phyloP scores from a whole-genome alignment of 148 eudicot species.

The Vaccinium vitisidaea region DNA sequence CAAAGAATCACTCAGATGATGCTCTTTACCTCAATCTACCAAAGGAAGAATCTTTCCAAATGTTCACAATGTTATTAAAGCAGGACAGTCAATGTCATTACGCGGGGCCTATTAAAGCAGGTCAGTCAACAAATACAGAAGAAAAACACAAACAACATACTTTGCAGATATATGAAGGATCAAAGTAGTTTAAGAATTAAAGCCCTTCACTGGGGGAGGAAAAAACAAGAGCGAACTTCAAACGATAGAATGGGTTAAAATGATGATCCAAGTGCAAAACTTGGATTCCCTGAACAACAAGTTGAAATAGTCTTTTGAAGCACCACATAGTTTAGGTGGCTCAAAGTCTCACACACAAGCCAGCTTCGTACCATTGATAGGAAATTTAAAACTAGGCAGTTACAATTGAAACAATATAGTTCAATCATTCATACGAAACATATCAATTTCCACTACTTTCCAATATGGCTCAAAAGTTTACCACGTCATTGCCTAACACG shows the following conservation, averaged over 20 bases:
- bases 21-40: not conserved
- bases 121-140: not conserved
- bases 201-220: not conserved
- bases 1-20: not conserved
- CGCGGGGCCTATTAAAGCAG: not conserved
- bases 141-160: not conserved
- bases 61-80: not conserved
- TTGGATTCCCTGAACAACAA: not conserved
- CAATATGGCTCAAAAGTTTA: no score
- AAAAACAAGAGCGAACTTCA: not conserved
- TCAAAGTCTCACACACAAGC: not conserved
- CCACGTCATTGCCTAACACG: not conserved
- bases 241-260: not conserved
- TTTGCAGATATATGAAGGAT: not conserved
- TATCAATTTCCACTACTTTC: not conserved
- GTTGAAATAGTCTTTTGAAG: not conserved
- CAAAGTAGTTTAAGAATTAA: not conserved
- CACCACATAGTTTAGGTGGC: not conserved
- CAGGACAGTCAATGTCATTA: not conserved
- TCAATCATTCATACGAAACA: not conserved
- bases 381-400: not conserved
- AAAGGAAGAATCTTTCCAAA: not conserved
- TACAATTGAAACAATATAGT: not conserved
- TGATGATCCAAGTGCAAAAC: not conserved
- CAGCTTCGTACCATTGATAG: not conserved